Percentiles rank a stretch among this genome's conserved stretches.
Evolutionary conservation across 768 basidiomycete species (phyloP).

Genomic region (Leccinum fibrillosum): DNA sequence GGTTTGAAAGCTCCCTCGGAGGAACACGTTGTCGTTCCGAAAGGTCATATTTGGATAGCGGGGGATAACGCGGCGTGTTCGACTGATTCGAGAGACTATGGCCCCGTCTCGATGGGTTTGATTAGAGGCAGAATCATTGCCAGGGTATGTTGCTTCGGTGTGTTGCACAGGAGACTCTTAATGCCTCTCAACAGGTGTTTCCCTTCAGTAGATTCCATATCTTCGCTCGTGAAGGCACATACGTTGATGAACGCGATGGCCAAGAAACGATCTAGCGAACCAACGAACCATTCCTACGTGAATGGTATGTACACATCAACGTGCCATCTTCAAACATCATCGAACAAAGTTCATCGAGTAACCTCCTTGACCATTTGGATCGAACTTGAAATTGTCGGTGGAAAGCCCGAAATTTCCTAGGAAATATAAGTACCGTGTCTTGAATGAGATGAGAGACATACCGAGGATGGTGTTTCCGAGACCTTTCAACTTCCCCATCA

Average conservation of each 20-base stretch:
- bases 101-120: slow-evolving; percentile 82
- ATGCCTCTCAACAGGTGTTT: slow-evolving; percentile 25
- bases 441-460: slow-evolving; percentile 27
- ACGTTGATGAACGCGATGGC: slow-evolving; percentile 16
- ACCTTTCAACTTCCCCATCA: slow-evolving; percentile 89
- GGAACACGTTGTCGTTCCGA: slow-evolving; percentile 76
- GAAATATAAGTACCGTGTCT: neutral
- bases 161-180: neutral
- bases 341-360: slow-evolving; percentile 87
- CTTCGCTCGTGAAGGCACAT: slow-evolving; percentile 20
- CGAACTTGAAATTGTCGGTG: slow-evolving; percentile 96
- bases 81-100: slow-evolving; percentile 89
- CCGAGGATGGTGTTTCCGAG: slow-evolving; percentile 90
- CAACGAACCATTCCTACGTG: neutral
- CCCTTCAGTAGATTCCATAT: slow-evolving; percentile 28
- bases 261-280: slow-evolving; percentile 1
- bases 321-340: slow-evolving; percentile 27
- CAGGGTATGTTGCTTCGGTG: slow-evolving; percentile 43
- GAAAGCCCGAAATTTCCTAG: slow-evolving; percentile 90
- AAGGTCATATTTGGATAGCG: slow-evolving; percentile 84
- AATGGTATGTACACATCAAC: neutral
- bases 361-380: slow-evolving; percentile 91
- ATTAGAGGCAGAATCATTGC: slow-evolving; percentile 66
- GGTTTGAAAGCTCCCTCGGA: slow-evolving; percentile 57
- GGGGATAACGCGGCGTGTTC: slow-evolving; percentile 87